A percentile compares a stretch with the other conserved stretches of the same genome.
phyloP scores from a whole-genome alignment of 371 early-diverging fungal genomes.

The Mucor circinelloides region DNA sequence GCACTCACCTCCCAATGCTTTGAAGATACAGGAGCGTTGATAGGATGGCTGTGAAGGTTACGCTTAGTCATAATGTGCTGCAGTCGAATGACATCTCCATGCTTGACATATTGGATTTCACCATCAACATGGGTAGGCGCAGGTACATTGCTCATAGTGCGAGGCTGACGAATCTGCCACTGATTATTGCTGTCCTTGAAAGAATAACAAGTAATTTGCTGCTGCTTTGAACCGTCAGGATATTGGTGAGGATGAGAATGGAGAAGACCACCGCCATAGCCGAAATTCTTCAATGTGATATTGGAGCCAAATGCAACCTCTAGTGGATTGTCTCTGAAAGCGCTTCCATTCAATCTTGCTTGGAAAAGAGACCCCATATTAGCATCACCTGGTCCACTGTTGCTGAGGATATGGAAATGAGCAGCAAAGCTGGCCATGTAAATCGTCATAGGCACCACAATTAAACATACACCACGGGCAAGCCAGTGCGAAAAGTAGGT shows the following conservation, averaged over 20 bases:
- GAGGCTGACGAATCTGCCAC: conserved; percentile 72
- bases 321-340: conserved; percentile 77
- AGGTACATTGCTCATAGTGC: not conserved
- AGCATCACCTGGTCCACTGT: conserved; percentile 92
- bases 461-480: conserved; percentile 78
- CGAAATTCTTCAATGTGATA: conserved; percentile 87
- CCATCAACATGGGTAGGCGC: not conserved
- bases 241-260: conserved; percentile 97
- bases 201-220: conserved; percentile 70
- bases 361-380: conserved; percentile 99
- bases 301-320: conserved; percentile 92
- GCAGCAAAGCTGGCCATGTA: conserved; percentile 88
- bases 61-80: conserved; percentile 71
- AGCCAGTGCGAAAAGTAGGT: conserved; percentile 78
- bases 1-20: conserved; percentile 89
- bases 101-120: conserved; percentile 51
- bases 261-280: conserved; percentile 90
- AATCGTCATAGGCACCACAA: conserved; percentile 83
- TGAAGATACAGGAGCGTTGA: conserved; percentile 82
- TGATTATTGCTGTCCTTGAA: conserved; percentile 97
- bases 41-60: conserved; percentile 84
- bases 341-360: conserved; percentile 84
- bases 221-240: conserved; percentile 69
- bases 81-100: conserved; percentile 85
- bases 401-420: conserved; percentile 91